Evolutionary conservation across 2,329 filamentous ascomycete species (phyloP), one percentile per base, ranked within the genome.

Genomic region (Paecilomyces dactylethromorphus): DNA sequence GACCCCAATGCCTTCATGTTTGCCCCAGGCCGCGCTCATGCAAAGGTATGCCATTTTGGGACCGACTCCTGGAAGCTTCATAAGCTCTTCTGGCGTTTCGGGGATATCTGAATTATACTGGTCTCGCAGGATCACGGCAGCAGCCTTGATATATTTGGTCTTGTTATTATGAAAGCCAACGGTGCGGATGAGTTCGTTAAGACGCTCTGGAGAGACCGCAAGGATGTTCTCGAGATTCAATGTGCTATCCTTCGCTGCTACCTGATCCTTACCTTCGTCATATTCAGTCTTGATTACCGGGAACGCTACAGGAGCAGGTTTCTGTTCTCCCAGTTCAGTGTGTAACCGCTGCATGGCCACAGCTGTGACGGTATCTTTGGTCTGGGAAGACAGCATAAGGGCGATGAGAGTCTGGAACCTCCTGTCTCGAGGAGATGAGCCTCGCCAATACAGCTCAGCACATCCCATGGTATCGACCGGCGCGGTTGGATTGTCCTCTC

Each of bases 391-490:
- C 33, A 97, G 82, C 92, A 97, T 96, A 62, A 97, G 80, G 13
- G 92, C 85, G 45, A 96, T 82, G 31, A 97, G 83, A 2, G 91
- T 96, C 69, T 97, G 92, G 67, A 95, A 92, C 6, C 92, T 84
- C 70, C 86, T 86, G 69, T 88, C 83, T 57, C 79, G 73, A 1
- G 76, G 75, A 18, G 72, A 71, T 0, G 77, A 78, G 0, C 68
- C 68, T 6, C 69, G 72, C 75, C 75, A 79, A 62, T 76, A 74
- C 8, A 79, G 66, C 53, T 79, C 73, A 24, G 76, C 92, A 75
- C 94, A 99, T 11, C 94, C 94, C 92, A 97, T 97, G 0, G 93
- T 97, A 73, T 99, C 94, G 11, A 99, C 94, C 0, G 93, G 90
- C 0, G 94, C 94, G 0, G 76, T 79, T 4, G 83, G 74, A 45